Percentiles rank a stretch among this genome's conserved stretches.
Evolutionary conservation across 163 green algal genomes (phyloP).

Genomic region (Volvox carteri): DNA sequence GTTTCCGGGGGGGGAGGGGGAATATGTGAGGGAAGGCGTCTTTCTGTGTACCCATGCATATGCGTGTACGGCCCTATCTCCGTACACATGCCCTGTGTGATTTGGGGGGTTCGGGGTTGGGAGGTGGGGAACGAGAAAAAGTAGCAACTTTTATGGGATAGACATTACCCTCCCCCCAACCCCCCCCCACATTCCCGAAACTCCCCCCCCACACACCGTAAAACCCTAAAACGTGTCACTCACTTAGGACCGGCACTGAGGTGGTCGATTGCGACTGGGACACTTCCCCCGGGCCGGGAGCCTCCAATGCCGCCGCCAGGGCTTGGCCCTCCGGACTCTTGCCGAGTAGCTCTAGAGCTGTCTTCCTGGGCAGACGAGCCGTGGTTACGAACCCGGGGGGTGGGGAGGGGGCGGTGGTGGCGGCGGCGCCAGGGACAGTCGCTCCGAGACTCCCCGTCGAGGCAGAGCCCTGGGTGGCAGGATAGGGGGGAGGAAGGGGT

Average conservation of each 20-base stretch:
- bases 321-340: constrained; percentile 38
- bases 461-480: neutral
- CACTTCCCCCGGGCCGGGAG: neutral
- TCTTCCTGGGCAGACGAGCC: constrained; percentile 13
- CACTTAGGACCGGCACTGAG: neutral
- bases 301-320: constrained; percentile 36
- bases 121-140: too few relatives aligned
- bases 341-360: constrained; percentile 49
- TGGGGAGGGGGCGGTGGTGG: too few relatives aligned
- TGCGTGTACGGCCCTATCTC: neutral
- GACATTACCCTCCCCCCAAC: neutral
- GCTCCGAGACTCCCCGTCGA: neutral
- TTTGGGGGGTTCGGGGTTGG: too few relatives aligned
- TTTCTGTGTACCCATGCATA: neutral
- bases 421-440: neutral
- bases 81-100: too few relatives aligned
- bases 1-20: neutral
- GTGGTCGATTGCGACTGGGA: neutral
- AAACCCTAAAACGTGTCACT: neutral
- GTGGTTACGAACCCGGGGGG: neutral
- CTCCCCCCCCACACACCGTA: neutral
- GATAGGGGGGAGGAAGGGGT: neutral
- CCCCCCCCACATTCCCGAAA: neutral
- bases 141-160: neutral
- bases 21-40: neutral